These are phyloP conservation scores for Trametes gibbosa DNA, from an alignment of 768 basidiomycete species.

Conservation along the genomic window DNA sequence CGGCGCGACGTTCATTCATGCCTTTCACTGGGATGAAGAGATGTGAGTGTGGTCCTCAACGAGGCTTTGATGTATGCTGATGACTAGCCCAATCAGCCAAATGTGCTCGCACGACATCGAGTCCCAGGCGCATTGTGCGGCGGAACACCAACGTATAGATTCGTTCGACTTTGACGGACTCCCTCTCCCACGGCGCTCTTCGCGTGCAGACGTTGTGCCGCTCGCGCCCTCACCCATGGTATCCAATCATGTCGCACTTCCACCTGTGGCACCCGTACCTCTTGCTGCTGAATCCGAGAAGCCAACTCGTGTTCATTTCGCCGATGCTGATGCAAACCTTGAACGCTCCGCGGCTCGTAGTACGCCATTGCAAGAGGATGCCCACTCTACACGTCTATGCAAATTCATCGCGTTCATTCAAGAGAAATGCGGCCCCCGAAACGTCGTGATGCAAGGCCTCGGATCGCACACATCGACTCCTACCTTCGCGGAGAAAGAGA, in stretches of 20 bases:
- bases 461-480: not conserved
- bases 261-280: not conserved
- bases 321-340: not conserved
- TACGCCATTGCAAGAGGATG: not conserved
- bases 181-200: conserved; percentile 28
- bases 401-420: conserved; percentile 19
- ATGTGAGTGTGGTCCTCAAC: not conserved
- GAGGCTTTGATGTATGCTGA: not conserved
- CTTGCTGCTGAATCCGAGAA: not conserved
- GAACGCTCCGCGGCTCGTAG: not conserved
- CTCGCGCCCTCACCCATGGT: not conserved
- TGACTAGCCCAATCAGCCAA: not conserved
- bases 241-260: not conserved
- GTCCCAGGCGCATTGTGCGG: conserved; percentile 11
- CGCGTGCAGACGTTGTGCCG: not conserved
- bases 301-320: conserved; percentile 8
- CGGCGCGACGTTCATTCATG: conserved; percentile 33
- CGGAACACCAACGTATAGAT: conserved; percentile 20
- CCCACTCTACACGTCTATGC: not conserved
- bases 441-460: conserved; percentile 20
- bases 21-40: conserved; percentile 28
- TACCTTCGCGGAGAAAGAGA: not conserved
- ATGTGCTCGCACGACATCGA: conserved; percentile 20
- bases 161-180: conserved; percentile 37
- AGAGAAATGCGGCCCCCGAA: conserved; percentile 26